These are phyloP conservation scores for Arabidopsis suecica DNA, from an alignment of 345 rosid genomes.

Conservation along the genomic window DNA sequence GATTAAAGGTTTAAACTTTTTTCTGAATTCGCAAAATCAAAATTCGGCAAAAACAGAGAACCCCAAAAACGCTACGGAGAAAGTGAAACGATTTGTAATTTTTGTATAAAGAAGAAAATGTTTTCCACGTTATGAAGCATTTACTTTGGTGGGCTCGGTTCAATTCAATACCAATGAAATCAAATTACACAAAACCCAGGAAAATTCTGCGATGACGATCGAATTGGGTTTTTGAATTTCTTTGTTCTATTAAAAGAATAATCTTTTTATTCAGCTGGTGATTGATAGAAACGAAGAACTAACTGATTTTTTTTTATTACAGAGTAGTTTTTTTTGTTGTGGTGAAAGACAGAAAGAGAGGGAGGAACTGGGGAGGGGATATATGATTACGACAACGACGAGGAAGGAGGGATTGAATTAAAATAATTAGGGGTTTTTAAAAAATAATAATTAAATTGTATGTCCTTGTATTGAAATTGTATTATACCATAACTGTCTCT, in stretches of 20 bases:
- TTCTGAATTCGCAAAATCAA: not conserved
- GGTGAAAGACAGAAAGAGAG: slow-evolving; percentile 1
- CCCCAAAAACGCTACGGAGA: slow-evolving; percentile 14
- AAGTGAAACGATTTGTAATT: not conserved
- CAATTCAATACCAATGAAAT: slow-evolving; percentile 7
- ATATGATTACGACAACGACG: slow-evolving; percentile 1
- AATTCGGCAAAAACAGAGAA: not conserved
- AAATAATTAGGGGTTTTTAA: not conserved
- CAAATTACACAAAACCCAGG: slow-evolving; percentile 24
- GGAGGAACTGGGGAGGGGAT: not conserved
- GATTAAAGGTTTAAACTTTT: slow-evolving; percentile 17
- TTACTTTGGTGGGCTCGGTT: slow-evolving; percentile 27
- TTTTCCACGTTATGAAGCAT: slow-evolving; percentile 35
- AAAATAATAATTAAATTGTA: not conserved
- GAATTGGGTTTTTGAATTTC: not conserved
- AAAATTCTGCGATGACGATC: not conserved
- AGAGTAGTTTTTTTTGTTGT: not conserved
- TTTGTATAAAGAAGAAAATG: not conserved
- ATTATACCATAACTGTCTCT: not conserved
- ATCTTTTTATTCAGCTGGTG: not conserved
- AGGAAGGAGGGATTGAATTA: not conserved
- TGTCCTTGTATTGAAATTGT: not conserved
- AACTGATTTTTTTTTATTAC: not conserved
- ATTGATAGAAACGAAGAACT: slow-evolving; percentile 1
- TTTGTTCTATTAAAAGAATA: not conserved